Percentiles rank a stretch among this genome's conserved stretches.
These are phyloP conservation scores for Saturnispora ahearnii DNA, from an alignment of 805 yeast genomes.

Conservation along the genomic window DNA sequence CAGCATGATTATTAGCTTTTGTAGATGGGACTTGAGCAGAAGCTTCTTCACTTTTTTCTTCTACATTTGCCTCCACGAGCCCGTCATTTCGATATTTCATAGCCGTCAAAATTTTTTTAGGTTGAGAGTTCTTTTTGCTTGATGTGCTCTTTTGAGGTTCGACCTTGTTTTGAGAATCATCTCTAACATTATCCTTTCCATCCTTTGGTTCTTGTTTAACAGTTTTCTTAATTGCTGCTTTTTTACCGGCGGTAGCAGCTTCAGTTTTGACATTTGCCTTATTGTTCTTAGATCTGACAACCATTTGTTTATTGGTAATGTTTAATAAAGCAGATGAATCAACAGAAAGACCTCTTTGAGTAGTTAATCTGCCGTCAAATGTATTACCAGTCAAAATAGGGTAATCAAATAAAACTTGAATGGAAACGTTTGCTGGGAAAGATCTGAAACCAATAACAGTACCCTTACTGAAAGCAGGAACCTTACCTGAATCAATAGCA, in stretches of 20 bases:
- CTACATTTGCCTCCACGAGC: not conserved
- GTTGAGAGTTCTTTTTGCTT: slow-evolving; percentile 2
- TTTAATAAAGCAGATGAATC: slow-evolving; percentile 79
- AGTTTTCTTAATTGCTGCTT: slow-evolving; percentile 21
- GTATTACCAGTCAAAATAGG: slow-evolving; percentile 77
- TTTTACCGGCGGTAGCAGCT: slow-evolving; percentile 12
- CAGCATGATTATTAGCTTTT: slow-evolving; percentile 13
- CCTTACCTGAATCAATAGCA: slow-evolving; percentile 80
- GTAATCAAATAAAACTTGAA: slow-evolving; percentile 77
- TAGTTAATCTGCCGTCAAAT: slow-evolving; percentile 64
- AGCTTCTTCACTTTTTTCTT: not conserved
- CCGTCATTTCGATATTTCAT: not conserved
- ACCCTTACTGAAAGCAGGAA: slow-evolving; percentile 80
- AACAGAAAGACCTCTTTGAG: slow-evolving; percentile 77
- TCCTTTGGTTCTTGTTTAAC: slow-evolving; percentile 7
- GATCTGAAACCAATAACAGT: slow-evolving; percentile 65
- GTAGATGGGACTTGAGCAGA: not conserved
- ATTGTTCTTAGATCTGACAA: slow-evolving; percentile 50
- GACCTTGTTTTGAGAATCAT: too few species aligned
- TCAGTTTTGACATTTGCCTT: slow-evolving; percentile 26
- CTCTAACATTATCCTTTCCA: too few species aligned
- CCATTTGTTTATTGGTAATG: slow-evolving; percentile 62
- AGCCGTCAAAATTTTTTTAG: not conserved
- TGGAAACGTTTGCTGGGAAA: slow-evolving; percentile 51
- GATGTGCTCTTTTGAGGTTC: not conserved